Percentiles rank a stretch among this genome's conserved stretches.
Evolutionary conservation across 257 asterid species (phyloP).

Genomic region (Solanum neorickii): DNA sequence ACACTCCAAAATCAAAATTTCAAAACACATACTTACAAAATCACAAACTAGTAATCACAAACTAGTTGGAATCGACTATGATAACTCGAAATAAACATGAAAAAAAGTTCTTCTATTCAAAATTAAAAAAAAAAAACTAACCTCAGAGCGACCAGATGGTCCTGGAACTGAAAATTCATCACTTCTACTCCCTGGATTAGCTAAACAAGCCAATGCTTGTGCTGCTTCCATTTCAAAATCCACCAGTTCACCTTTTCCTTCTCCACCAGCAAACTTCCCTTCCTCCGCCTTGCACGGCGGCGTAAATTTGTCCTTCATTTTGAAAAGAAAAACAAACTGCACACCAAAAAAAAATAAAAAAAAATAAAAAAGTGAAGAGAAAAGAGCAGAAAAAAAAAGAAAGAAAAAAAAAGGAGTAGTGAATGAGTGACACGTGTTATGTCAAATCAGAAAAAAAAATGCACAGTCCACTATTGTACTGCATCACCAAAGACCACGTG

Average conservation of each 20-base stretch:
- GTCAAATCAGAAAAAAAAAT: not conserved
- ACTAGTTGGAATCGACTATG: not conserved
- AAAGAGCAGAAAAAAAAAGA: not conserved
- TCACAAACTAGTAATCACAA: not conserved
- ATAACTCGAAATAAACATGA: not conserved
- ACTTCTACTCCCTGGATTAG: not conserved
- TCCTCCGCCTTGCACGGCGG: not conserved
- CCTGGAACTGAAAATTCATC: not conserved
- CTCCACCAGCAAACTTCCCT: not conserved
- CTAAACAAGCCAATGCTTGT: constrained; percentile 36
- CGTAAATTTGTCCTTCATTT: not conserved
- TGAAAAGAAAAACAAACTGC: not conserved
- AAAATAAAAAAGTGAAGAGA: not conserved
- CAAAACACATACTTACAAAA: not conserved
- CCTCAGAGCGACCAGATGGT: not conserved
- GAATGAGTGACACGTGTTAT: not conserved
- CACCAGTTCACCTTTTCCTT: constrained; percentile 9
- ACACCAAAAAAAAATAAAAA: not conserved
- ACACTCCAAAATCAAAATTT: not conserved
- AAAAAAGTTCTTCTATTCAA: no score
- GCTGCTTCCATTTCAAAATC: constrained; percentile 42
- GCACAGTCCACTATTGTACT: not conserved
- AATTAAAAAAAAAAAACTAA: not conserved
- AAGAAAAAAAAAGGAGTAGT: not conserved
- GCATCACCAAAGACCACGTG: not conserved